These are phyloP conservation scores for Candida jianshihensis DNA, from an alignment of 805 yeast genomes.

Conservation along the genomic window DNA sequence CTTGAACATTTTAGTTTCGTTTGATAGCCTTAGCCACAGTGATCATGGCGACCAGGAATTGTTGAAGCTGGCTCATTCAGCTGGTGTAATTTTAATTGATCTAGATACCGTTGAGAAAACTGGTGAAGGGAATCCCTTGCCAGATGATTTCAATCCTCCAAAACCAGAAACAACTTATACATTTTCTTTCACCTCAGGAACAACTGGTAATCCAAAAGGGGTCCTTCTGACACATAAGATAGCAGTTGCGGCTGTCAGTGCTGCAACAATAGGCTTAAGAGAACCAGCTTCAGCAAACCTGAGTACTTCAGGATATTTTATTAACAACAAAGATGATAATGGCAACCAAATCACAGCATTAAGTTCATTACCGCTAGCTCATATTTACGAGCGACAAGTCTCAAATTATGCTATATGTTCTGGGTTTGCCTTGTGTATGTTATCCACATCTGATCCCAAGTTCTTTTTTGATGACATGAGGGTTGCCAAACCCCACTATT, in stretches of 20 bases:
- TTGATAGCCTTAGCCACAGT: slow-evolving; percentile 38
- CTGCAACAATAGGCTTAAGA: slow-evolving; percentile 25
- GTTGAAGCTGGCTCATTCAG: slow-evolving; percentile 25
- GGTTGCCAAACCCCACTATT: slow-evolving; percentile 41
- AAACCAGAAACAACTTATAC: slow-evolving; percentile 46
- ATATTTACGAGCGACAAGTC: slow-evolving; percentile 43
- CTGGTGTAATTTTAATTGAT: slow-evolving; percentile 31
- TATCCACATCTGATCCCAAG: slow-evolving; percentile 42
- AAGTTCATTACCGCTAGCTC: slow-evolving; percentile 49
- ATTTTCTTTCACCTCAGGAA: slow-evolving; percentile 68
- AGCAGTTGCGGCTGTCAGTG: slow-evolving; percentile 41
- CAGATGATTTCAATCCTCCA: slow-evolving; percentile 36
- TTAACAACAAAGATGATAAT: slow-evolving; percentile 15
- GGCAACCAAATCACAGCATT: slow-evolving; percentile 26
- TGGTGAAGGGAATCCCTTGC: slow-evolving; percentile 37
- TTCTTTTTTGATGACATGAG: slow-evolving; percentile 49
- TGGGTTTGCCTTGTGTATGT: slow-evolving; percentile 31
- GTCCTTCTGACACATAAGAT: slow-evolving; percentile 48
- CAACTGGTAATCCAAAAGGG: slow-evolving; percentile 72
- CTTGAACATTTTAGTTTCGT: slow-evolving; percentile 46
- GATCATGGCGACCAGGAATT: slow-evolving; percentile 30
- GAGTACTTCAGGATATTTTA: no score
- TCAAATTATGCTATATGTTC: slow-evolving; percentile 32
- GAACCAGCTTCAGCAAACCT: slow-evolving; percentile 17
- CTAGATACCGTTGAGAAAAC: slow-evolving; percentile 36